Conservation (phyloP, 2,329 filamentous ascomycete genomes). For the Mycosphaerella arachidis region DNA sequence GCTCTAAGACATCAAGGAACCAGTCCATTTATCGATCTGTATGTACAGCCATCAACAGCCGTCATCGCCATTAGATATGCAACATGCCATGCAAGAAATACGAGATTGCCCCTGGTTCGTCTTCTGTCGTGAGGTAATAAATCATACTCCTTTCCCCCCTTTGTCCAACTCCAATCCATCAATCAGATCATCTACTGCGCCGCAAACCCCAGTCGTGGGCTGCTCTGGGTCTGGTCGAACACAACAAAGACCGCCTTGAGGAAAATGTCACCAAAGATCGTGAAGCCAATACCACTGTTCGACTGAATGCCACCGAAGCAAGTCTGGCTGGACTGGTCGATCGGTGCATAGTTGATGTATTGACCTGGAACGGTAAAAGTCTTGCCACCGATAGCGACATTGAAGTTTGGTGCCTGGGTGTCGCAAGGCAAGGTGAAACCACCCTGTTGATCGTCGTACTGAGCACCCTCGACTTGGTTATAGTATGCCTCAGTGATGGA, state of each 20-base stretch:
- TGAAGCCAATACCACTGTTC: constrained; percentile 53
- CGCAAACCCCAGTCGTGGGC: constrained; percentile 43
- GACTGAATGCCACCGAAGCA: constrained; percentile 77
- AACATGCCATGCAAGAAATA: neutral
- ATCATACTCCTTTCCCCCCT: neutral
- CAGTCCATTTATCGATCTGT: neutral
- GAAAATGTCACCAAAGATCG: constrained; percentile 68
- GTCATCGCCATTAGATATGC: neutral
- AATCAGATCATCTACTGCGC: constrained; percentile 28
- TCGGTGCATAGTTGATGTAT: constrained; percentile 52
- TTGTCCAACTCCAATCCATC: neutral
- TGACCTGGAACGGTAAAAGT: constrained; percentile 50
- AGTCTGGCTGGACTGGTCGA: constrained; percentile 34
- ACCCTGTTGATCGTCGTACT: constrained; percentile 45
- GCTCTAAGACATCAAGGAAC: neutral
- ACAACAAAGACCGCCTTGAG: constrained; percentile 73
- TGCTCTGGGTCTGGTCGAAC: constrained; percentile 53
- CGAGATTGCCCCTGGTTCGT: neutral
- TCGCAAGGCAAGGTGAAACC: constrained; percentile 54
- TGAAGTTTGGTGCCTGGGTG: constrained; percentile 51
- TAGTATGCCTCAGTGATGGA: constrained; percentile 58
- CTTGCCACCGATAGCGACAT: constrained; percentile 47
- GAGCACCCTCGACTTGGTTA: constrained; percentile 49
- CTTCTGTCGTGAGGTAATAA: neutral
- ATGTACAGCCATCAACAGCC: constrained; percentile 1